Evolutionary conservation across 345 rosid species (phyloP).

Genomic region (Eucalyptus camaldulensis): DNA sequence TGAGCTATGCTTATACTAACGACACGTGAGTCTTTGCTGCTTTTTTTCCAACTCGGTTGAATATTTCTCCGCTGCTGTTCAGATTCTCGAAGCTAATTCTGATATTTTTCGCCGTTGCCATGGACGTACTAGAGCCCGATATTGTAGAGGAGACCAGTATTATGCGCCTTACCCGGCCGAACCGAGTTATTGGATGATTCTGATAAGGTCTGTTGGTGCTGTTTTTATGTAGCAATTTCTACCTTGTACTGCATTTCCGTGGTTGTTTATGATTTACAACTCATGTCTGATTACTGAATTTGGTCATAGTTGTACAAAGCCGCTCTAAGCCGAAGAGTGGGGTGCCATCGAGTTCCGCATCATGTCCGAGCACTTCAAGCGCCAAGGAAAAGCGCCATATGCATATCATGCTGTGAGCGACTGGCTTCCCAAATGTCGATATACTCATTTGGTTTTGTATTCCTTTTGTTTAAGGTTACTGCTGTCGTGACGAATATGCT

Average conservation of each 20-base stretch:
- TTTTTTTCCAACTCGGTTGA: background rate
- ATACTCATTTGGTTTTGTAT: background rate
- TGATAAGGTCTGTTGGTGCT: conserved; percentile 25
- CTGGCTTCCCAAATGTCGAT: background rate
- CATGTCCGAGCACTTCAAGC: conserved; percentile 81
- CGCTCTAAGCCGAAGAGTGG: conserved; percentile 77
- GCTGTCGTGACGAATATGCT: background rate
- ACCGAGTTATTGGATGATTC: conserved; percentile 68
- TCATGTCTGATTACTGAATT: background rate
- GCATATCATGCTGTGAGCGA: conserved; percentile 70
- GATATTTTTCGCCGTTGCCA: too few species aligned
- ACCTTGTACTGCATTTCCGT: background rate
- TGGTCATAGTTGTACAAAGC: conserved; percentile 58
- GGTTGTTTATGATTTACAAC: background rate
- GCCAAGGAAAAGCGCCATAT: conserved; percentile 79
- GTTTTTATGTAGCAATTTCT: background rate
- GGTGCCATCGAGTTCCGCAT: conserved; percentile 67
- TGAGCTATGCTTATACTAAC: conserved; percentile 57
- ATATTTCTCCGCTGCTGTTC: background rate
- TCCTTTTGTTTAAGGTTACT: background rate
- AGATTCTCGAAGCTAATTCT: background rate
- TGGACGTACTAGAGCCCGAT: conserved; percentile 91
- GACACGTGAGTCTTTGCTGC: conserved; percentile 49
- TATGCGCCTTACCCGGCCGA: conserved; percentile 89
- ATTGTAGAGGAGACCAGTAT: conserved; percentile 79